Evolutionary conservation across 805 yeast species (phyloP).

Genomic region (Spathaspora girioi): DNA sequence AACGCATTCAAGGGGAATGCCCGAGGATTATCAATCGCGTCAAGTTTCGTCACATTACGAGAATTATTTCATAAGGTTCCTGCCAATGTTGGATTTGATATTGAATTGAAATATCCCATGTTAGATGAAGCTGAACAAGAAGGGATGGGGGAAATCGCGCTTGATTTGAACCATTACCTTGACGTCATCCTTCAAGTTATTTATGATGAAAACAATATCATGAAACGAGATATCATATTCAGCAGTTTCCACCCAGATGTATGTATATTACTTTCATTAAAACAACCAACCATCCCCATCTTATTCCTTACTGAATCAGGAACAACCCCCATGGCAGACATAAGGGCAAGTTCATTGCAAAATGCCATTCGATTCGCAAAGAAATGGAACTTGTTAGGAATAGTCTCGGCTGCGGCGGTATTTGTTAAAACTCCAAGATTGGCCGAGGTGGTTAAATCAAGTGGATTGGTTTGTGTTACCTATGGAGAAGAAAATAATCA

Average conservation of each 20-base stretch:
- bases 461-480: slow-evolving; percentile 90
- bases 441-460: slow-evolving; percentile 84
- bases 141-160: slow-evolving; percentile 79
- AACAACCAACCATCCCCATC: slow-evolving; percentile 92
- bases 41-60: slow-evolving; percentile 83
- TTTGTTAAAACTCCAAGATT: slow-evolving; percentile 86
- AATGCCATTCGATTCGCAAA: slow-evolving; percentile 88
- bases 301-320: slow-evolving; percentile 89
- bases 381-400: slow-evolving; percentile 87
- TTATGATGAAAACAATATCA: slow-evolving; percentile 60
- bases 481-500: slow-evolving; percentile 83
- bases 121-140: slow-evolving; percentile 87
- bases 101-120: slow-evolving; percentile 95
- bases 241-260: slow-evolving; percentile 95
- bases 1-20: slow-evolving; percentile 91
- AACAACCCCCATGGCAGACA: slow-evolving; percentile 80
- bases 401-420: slow-evolving; percentile 86
- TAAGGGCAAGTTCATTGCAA: slow-evolving; percentile 82
- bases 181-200: slow-evolving; percentile 81
- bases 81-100: slow-evolving; percentile 81
- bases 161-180: slow-evolving; percentile 82
- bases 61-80: slow-evolving; percentile 84
- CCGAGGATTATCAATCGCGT: slow-evolving; percentile 85
- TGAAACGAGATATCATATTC: slow-evolving; percentile 81
- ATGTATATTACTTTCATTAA: slow-evolving; percentile 78